Evolutionary conservation across 768 basidiomycete species (phyloP).

Genomic region (Leucosporidium yakuticum): DNA sequence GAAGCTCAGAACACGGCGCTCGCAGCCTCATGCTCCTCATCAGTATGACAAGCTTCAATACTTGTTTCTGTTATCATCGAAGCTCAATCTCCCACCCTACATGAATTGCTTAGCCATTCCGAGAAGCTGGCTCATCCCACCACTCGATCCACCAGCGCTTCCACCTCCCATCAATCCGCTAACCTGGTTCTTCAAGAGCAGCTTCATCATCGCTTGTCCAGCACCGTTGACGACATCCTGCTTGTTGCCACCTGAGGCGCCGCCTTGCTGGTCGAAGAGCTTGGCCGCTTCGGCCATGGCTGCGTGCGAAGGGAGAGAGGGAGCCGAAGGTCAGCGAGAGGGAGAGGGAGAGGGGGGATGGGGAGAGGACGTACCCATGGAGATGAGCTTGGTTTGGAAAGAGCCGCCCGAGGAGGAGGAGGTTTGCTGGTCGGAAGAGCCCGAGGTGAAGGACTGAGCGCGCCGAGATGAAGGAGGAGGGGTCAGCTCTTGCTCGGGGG

Average conservation of each 20-base stretch:
- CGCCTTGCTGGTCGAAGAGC: conserved; percentile 28
- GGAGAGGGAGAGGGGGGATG: not conserved
- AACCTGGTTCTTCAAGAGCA: conserved; percentile 21
- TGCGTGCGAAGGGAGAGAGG: not conserved
- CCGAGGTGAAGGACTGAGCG: conserved; percentile 2
- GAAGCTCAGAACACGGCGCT: too few species aligned
- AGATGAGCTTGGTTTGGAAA: conserved; percentile 26
- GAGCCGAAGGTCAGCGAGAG: not conserved
- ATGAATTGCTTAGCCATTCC: conserved; percentile 24
- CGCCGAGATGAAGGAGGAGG: too few species aligned
- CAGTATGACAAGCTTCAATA: not conserved
- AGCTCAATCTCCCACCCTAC: not conserved
- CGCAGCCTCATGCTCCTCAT: too few species aligned
- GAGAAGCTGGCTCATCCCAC: not conserved
- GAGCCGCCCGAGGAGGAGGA: conserved; percentile 9
- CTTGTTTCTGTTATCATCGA: not conserved
- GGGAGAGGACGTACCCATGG: not conserved
- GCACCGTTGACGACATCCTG: not conserved
- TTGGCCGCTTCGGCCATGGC: conserved; percentile 30
- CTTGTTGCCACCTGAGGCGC: conserved; percentile 7
- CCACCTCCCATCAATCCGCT: conserved; percentile 5
- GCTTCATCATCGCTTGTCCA: conserved; percentile 27
- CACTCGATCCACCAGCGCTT: conserved; percentile 8
- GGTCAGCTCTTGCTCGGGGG: too few species aligned
- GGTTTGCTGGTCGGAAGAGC: not conserved